A percentile compares a stretch with the other conserved stretches of the same genome.
phyloP scores from a whole-genome alignment of 164 flowering plant species.

The Vitis rotundifolia region DNA sequence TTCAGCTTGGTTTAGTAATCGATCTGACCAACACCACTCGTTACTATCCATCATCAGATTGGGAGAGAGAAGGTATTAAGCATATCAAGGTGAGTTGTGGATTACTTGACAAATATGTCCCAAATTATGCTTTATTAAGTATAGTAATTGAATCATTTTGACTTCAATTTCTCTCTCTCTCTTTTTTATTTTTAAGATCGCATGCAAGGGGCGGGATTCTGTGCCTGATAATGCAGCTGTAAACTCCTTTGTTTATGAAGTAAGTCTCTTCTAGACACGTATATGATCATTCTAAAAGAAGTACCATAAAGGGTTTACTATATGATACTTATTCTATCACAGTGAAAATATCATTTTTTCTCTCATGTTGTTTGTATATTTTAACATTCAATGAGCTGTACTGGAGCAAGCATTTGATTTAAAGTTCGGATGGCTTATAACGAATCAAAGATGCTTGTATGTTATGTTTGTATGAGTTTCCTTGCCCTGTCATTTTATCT shows the following conservation, averaged over 20 bases:
- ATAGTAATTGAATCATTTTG: too few species aligned
- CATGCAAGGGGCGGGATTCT: slow-evolving; percentile 83
- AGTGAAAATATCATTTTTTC: too few species aligned
- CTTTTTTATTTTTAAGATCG: slow-evolving; percentile 48
- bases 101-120: neutral
- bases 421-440: neutral
- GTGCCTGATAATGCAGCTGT: slow-evolving; percentile 88
- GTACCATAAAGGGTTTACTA: too few species aligned
- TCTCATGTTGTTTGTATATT: too few species aligned
- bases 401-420: neutral
- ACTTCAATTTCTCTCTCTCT: too few species aligned
- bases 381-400: neutral
- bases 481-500: neutral
- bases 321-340: too few species aligned
- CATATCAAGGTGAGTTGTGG: slow-evolving; percentile 76
- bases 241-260: slow-evolving; percentile 81
- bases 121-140: too few species aligned
- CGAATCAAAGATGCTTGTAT: neutral
- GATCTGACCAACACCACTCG: slow-evolving; percentile 88
- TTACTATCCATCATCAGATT: slow-evolving; percentile 65
- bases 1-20: slow-evolving; percentile 89
- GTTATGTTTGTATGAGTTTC: neutral
- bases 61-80: slow-evolving; percentile 83
- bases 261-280: slow-evolving; percentile 21
- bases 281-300: neutral